A percentile compares a stretch with the other conserved stretches of the same genome.
Evolutionary conservation across 352 stramenopile species (phyloP).

Genomic region (Achlya hypogyna): DNA sequence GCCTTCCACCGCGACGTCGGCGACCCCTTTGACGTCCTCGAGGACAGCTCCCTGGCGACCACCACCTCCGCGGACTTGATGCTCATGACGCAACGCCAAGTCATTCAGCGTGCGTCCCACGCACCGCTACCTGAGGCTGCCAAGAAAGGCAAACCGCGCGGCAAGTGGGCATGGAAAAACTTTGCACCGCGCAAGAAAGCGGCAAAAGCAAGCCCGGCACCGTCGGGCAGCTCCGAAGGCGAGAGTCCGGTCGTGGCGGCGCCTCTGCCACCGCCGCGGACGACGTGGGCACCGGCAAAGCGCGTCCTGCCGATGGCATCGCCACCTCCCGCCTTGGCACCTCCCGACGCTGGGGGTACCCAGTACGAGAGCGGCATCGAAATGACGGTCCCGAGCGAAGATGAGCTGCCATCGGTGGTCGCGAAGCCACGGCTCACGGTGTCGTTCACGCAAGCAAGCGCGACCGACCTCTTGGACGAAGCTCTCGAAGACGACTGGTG

Average conservation of each 20-base stretch:
- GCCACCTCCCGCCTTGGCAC: not conserved
- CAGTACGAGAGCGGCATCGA: not conserved
- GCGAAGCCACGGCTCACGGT: not conserved
- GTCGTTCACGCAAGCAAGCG: not conserved
- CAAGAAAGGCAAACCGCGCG: not conserved
- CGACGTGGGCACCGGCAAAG: not conserved
- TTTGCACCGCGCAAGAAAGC: conserved; percentile 5
- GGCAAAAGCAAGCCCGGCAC: not conserved
- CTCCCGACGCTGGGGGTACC: not conserved
- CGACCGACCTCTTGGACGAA: not conserved
- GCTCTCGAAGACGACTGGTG: conserved; percentile 11
- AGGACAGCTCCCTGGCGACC: conserved; percentile 28
- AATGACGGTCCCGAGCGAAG: not conserved
- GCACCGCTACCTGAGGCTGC: not conserved
- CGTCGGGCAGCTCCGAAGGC: not conserved
- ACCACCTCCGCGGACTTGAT: conserved; percentile 54
- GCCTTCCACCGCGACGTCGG: conserved; percentile 37
- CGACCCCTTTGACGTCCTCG: conserved; percentile 23
- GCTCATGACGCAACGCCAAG: conserved; percentile 68
- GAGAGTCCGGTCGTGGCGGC: not conserved
- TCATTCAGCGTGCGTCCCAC: conserved; percentile 38
- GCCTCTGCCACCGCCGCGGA: not conserved
- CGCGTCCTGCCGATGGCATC: not conserved
- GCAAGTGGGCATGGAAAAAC: conserved; percentile 18
- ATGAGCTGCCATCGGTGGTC: not conserved